Evolutionary conservation across 2,329 filamentous ascomycete genomes (phyloP), one percentile per base, ranked within the genome.

Genomic region (Thyridium curvatum): DNA sequence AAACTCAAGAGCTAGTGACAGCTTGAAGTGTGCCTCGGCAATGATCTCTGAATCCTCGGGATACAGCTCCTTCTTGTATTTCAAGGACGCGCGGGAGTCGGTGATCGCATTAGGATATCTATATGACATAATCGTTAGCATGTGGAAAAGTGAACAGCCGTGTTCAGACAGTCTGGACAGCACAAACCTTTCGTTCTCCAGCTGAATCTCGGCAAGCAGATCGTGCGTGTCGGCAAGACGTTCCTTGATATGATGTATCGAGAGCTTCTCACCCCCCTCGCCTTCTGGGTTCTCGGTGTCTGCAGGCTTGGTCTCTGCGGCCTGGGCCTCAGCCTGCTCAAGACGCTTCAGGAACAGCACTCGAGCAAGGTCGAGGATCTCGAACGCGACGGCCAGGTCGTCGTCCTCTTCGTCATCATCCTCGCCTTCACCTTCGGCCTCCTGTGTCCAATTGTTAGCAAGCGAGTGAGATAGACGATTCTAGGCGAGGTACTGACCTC

Each of bases 21-120:
- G 81, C 65, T 96, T 97, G 70, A 86, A 98, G 66, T 98, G 89
- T 13, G 87, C 91, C 67, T 98, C 93, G 32, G 93, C 91, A 41
- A 97, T 76, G 37, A 94, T 75, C 51, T 89, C 85, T 12, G 86
- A 88, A 45, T 94, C 87, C 36, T 83, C 73, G 0, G 86, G 75
- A 56, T 87, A 89, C 3, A 97, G 73, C 37, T 84, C 74, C 50
- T 86, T 66, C 63, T 94, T 94, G 53, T 94, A 77, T 31, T 77
- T 76, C 35, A 97, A 76, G 1, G 89, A 82, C 12, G 83, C 78
- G 50, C 80, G 81, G 38, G 87, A 80, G 61, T 98, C 93, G 34
- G 79, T 74, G 38, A 95, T 86, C n/a, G 93, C 91, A 49, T 87
- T 83, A 32, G 78, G 72, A 56, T 95, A 98, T 52, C 78, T 82